Evolutionary conservation across 2,329 filamentous ascomycete species (phyloP).

Genomic region (Claviceps quebecensis): DNA sequence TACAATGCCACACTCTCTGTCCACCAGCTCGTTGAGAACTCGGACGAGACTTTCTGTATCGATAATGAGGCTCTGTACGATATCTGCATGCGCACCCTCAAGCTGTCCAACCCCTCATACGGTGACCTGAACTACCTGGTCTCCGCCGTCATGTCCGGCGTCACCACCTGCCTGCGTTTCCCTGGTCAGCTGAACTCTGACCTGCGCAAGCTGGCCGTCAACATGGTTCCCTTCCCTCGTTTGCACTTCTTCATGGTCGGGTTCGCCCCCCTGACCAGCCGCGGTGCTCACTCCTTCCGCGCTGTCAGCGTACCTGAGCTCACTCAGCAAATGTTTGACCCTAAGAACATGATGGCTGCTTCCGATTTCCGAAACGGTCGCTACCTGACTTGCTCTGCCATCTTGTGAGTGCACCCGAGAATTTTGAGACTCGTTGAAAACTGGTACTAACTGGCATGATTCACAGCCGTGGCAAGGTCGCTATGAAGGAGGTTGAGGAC

Average conservation of each 20-base stretch:
- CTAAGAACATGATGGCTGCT: constrained; percentile 99
- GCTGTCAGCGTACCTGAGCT: constrained; percentile 93
- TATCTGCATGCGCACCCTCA: constrained; percentile 99
- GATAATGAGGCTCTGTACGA: constrained; percentile 99
- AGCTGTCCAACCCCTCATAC: constrained; percentile 96
- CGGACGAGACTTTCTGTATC: constrained; percentile 99
- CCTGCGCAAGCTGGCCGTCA: constrained; percentile 96
- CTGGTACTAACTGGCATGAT: constrained; percentile 99
- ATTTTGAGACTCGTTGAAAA: constrained; percentile 74
- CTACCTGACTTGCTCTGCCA: constrained; percentile 97
- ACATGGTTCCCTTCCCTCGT: constrained; percentile 99
- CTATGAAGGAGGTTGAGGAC: constrained; percentile 99
- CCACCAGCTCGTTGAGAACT: constrained; percentile 99
- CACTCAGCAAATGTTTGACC: constrained; percentile 99
- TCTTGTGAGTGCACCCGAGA: constrained; percentile 40
- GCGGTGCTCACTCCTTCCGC: constrained; percentile 78
- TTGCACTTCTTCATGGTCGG: constrained; percentile 99
- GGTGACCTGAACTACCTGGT: constrained; percentile 99
- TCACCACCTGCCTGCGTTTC: constrained; percentile 97
- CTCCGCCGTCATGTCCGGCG: constrained; percentile 97
- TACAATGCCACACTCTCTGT: constrained; percentile 99
- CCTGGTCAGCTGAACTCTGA: constrained; percentile 99
- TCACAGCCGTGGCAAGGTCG: constrained; percentile 75
- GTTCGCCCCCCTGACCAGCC: constrained; percentile 91
- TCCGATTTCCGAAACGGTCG: constrained; percentile 99